Evolutionary conservation across 805 yeast species (phyloP).

Genomic region (Danielia reshetovae): DNA sequence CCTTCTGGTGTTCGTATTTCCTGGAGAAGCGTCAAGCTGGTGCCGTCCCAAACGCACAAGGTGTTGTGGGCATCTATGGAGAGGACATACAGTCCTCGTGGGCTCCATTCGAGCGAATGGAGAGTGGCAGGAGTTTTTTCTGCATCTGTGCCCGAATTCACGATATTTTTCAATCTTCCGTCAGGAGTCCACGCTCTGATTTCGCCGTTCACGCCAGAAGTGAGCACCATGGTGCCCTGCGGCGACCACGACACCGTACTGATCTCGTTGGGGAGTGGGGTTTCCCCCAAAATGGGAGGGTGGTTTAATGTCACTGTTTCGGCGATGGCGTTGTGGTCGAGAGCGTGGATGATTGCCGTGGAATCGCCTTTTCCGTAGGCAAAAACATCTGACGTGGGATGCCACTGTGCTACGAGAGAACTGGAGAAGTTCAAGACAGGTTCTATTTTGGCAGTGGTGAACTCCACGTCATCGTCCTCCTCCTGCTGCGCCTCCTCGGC

Average conservation of each 20-base stretch:
- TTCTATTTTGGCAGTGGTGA: constrained; percentile 32
- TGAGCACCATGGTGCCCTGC: constrained; percentile 55
- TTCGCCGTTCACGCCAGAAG: constrained; percentile 69
- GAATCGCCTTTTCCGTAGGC: constrained; percentile 55
- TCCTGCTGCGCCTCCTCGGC: background rate
- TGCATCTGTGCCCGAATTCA: constrained; percentile 19
- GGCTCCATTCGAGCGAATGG: constrained; percentile 57
- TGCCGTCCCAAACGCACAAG: constrained; percentile 62
- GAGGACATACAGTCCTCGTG: constrained; percentile 48
- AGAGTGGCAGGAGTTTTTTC: constrained; percentile 36
- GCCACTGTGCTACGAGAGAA: constrained; percentile 52
- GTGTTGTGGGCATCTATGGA: constrained; percentile 49
- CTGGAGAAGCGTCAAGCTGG: constrained; percentile 31
- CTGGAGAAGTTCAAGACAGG: constrained; percentile 39
- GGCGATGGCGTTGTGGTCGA: constrained; percentile 24
- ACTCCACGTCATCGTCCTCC: constrained; percentile 2
- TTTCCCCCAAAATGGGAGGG: constrained; percentile 24
- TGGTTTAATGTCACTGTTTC: constrained; percentile 32
- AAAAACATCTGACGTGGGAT: constrained; percentile 45
- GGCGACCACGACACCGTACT: constrained; percentile 59
- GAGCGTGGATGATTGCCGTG: constrained; percentile 41
- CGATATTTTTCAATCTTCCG: constrained; percentile 57
- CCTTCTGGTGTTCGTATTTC: constrained; percentile 18
- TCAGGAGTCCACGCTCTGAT: constrained; percentile 73
- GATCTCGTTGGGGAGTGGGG: constrained; percentile 21